Percentiles rank a stretch among this genome's conserved stretches.
Conservation (phyloP, 805 yeast species). For the Candida parachauliodes region DNA sequence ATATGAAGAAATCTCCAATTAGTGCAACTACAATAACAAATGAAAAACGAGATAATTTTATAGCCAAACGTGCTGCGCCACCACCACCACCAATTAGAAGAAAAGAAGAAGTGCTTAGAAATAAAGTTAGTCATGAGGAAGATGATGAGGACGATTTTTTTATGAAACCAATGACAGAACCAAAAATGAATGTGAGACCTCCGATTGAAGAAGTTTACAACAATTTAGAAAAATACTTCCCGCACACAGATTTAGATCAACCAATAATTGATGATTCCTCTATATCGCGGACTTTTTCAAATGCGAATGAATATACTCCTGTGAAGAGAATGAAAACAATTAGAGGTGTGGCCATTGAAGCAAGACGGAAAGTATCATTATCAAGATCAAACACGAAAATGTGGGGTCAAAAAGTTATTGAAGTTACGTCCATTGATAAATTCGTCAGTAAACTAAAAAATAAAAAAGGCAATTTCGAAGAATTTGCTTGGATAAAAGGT, state of each 20-base stretch:
- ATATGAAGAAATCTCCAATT: constrained; percentile 28
- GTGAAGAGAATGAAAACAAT: constrained; percentile 75
- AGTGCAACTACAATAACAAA: constrained; percentile 33
- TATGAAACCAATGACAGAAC: constrained; percentile 22
- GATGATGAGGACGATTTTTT: constrained; percentile 29
- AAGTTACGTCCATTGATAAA: constrained; percentile 69
- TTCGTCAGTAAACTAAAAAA: constrained; percentile 62
- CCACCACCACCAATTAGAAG: constrained; percentile 58
- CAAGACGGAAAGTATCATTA: constrained; percentile 36
- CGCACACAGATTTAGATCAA: constrained; percentile 85
- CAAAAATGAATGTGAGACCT: constrained; percentile 74
- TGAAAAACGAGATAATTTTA: constrained; percentile 33
- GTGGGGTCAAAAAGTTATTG: constrained; percentile 96
- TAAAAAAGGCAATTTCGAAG: constrained; percentile 63
- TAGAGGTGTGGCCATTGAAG: constrained; percentile 90
- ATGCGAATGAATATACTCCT: constrained; percentile 27
- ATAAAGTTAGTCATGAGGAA: constrained; percentile 41
- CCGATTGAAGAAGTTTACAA: constrained; percentile 92
- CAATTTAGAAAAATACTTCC: constrained; percentile 88
- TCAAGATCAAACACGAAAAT: constrained; percentile 57
- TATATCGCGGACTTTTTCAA: constrained; percentile 42
- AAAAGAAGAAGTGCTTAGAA: constrained; percentile 9
- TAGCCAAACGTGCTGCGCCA: constrained; percentile 71
- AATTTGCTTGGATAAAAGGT: constrained; percentile 97
- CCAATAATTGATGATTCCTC: constrained; percentile 76